Percentiles rank a stretch among this genome's conserved stretches.
Conservation (phyloP, 176 grass and related monocot genomes). For the Dactylis glomerata region DNA sequence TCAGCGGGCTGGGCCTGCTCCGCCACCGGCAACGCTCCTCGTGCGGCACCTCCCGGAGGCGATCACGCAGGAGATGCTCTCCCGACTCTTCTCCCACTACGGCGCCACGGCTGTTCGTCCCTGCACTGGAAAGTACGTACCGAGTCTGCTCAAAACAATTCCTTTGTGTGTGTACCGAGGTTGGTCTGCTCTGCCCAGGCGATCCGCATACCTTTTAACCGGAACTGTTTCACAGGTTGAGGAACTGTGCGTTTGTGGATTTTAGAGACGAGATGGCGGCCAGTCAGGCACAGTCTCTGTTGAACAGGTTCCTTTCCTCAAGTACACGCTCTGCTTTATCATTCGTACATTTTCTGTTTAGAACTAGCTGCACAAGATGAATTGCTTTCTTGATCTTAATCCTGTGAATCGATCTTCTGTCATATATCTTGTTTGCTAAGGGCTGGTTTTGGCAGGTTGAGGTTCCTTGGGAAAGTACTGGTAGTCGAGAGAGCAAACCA, state of each 20-base stretch:
- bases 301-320: constrained; percentile 63
- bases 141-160: not conserved
- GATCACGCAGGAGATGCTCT: constrained; percentile 74
- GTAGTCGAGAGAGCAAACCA: constrained; percentile 63
- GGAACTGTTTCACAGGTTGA: constrained; percentile 45
- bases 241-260: constrained; percentile 91
- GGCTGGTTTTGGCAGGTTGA: constrained; percentile 58
- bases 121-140: constrained; percentile 73
- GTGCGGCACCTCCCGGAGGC: constrained; percentile 91
- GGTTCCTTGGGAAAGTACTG: constrained; percentile 81
- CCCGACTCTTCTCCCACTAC: constrained; percentile 83
- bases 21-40: constrained; percentile 52
- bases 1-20: not conserved
- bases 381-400: not conserved
- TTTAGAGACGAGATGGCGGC: constrained; percentile 73
- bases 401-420: not conserved
- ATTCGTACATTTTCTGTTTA: not conserved
- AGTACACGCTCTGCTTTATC: not conserved
- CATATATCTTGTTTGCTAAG: constrained; percentile 14
- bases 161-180: not conserved
- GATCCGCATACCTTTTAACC: not conserved
- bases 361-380: not conserved
- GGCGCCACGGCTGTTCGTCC: constrained; percentile 70
- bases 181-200: not conserved
- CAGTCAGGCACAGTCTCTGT: constrained; percentile 58